Evolutionary conservation across 495 filamentous ascomycete genomes (phyloP), one percentile per base, ranked within the genome.

Genomic region (Hypoxylon crocopeplum): DNA sequence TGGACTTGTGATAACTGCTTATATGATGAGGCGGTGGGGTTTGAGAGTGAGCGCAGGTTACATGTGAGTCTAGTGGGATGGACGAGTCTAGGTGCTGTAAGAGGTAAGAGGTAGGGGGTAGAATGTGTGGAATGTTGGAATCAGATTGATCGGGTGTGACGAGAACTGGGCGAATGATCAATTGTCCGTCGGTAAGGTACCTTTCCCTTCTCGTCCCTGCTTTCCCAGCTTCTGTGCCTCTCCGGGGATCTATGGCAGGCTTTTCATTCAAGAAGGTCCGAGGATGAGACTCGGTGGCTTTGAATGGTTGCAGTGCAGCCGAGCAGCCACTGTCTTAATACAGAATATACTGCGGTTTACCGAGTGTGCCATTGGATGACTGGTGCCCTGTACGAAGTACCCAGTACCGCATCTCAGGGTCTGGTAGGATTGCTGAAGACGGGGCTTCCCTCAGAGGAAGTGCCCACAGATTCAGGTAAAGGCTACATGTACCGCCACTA

Each of bases 251-350:
- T 33, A 27, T 40, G 29, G 29, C 46, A 50, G 55, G 47, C 34
- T 51, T 40, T 47, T 46, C 24, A 40, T 16, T 8, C 24, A 38
- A 48, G 40, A 53, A 53, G 55, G 48, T 63, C 59, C 53, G 60
- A 64, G 42, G 37, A 64, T 46, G 44, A 42, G 48, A 53, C 48
- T 64, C 29, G 24, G 53, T 57, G 59, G 48, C 37, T 39, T 45
- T 20, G 38, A 50, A 48, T 48, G 44, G 58, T 62, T 62, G 8
- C 46, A 56, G 25, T 34, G 58, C 58, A 62, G 44, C n/a, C 34
- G 11, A 48, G 40, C 38, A 29, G 29, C 44, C 36, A 51, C 19
- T 39, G 12, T 16, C 25, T 51, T 42, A 7, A 42, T 42, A 25
- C 8, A 19, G 37, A 39, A 10, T 39, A 17, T 17, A n/a, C 10